Conservation (phyloP, 441 rosid species). For the Raphanus hybrid region DNA sequence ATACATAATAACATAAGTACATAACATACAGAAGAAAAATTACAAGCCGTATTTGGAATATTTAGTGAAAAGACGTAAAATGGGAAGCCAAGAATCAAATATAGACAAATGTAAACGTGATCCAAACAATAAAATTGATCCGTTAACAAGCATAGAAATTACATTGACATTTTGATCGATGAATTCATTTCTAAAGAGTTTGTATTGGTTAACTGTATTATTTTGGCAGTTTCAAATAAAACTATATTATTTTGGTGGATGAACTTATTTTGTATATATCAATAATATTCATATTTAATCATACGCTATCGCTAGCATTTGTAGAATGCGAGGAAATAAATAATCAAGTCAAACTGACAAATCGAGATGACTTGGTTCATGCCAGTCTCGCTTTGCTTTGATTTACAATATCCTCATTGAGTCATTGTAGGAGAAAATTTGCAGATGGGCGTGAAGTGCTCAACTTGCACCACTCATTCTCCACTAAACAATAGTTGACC, state of each 20-base stretch:
- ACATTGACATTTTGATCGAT: neutral
- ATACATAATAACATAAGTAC: too few species aligned
- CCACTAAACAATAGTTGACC: constrained; percentile 26
- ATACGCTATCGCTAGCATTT: neutral
- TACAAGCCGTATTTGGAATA: neutral
- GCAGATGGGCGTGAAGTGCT: constrained; percentile 5
- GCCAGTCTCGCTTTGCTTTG: constrained; percentile 17
- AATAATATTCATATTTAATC: neutral
- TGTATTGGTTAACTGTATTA: neutral
- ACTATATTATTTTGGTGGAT: neutral
- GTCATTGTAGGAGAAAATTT: neutral
- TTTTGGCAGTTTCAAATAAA: too few species aligned
- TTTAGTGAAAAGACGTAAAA: neutral
- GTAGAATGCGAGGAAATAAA: neutral
- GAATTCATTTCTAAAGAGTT: neutral
- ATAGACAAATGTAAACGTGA: neutral
- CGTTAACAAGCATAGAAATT: neutral
- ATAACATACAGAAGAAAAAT: too few species aligned
- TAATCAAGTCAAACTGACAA: neutral
- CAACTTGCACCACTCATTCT: constrained; percentile 23
- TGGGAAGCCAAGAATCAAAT: neutral
- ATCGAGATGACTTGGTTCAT: constrained; percentile 13
- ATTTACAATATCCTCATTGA: constrained; percentile 1
- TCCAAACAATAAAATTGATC: neutral
- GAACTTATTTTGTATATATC: neutral